These are phyloP conservation scores for Crithidia acanthocephali DNA, from an alignment of 208 protist genomes.

Conservation along the genomic window DNA sequence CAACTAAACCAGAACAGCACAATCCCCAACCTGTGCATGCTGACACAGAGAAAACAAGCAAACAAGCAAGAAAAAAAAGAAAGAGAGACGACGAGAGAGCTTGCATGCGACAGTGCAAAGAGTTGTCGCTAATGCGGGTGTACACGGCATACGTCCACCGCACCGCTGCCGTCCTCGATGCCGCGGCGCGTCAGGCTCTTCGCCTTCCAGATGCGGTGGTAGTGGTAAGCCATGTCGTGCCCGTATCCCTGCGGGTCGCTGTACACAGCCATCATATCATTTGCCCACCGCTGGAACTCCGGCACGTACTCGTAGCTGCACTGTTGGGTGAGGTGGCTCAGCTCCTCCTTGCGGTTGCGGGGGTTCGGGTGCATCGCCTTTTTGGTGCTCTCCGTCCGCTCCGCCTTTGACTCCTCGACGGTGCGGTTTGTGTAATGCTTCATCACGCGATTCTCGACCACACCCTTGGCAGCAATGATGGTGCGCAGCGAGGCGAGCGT, in stretches of 20 bases:
- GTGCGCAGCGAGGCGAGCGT: conserved; percentile 26
- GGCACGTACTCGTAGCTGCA: conserved; percentile 91
- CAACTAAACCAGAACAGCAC: conserved; percentile 5
- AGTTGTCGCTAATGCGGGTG: conserved; percentile 54
- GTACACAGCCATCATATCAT: conserved; percentile 92
- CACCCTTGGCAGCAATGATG: conserved; percentile 82
- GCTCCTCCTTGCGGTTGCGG: conserved; percentile 82
- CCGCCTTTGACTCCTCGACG: conserved; percentile 73
- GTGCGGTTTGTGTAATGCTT: conserved; percentile 89
- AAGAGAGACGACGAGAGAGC: background rate
- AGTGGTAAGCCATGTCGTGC: conserved; percentile 92
- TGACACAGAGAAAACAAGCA: background rate
- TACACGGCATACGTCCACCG: conserved; percentile 73
- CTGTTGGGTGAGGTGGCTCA: conserved; percentile 86
- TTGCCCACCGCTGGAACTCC: conserved; percentile 92
- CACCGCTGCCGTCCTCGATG: conserved; percentile 84
- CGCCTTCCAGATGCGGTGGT: conserved; percentile 91
- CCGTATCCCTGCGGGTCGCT: conserved; percentile 85
- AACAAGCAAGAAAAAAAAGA: background rate
- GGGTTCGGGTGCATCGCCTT: conserved; percentile 76
- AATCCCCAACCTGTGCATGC: background rate
- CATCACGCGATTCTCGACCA: conserved; percentile 87
- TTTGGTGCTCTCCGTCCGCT: conserved; percentile 51
- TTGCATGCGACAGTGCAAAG: no score
- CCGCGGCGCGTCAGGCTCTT: conserved; percentile 78